A percentile compares a stretch with the other conserved stretches of the same genome.
These are phyloP conservation scores for Penicillium manginii DNA, from an alignment of 495 filamentous ascomycete species.

Conservation along the genomic window DNA sequence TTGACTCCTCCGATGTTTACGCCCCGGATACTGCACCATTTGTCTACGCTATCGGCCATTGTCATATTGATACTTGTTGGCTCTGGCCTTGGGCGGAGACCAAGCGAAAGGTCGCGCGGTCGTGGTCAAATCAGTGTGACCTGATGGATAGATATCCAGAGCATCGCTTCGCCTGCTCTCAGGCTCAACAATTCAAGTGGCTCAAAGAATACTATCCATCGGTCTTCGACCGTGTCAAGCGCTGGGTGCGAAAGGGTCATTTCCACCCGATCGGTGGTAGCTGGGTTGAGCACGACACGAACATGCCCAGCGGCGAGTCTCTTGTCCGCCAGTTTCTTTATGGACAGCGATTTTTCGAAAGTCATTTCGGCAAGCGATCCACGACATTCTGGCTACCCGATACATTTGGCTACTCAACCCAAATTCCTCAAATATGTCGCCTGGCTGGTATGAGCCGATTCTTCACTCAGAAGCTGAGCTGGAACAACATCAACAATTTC, in stretches of 20 bases:
- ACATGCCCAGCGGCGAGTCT: conserved; percentile 93
- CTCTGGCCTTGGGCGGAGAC: conserved; percentile 99
- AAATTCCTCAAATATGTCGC: conserved; percentile 90
- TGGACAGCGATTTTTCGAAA: conserved; percentile 92
- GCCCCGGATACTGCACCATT: conserved; percentile 69
- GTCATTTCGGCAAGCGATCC: conserved; percentile 85
- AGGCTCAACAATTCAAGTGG: conserved; percentile 98
- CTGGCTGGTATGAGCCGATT: conserved; percentile 93
- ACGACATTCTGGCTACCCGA: conserved; percentile 97
- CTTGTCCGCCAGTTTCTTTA: conserved; percentile 94
- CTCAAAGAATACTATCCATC: conserved; percentile 85
- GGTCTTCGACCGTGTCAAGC: conserved; percentile 86
- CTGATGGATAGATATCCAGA: conserved; percentile 94
- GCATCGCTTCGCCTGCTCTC: conserved; percentile 86
- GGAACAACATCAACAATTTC: conserved; percentile 99
- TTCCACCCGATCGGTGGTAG: conserved; percentile 97
- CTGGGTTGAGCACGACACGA: conserved; percentile 99
- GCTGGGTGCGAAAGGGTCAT: conserved; percentile 83
- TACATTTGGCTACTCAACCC: conserved; percentile 95
- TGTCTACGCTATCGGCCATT: conserved; percentile 90
- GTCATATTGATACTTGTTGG: conserved; percentile 98
- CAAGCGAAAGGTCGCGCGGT: conserved; percentile 92
- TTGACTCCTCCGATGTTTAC: conserved; percentile 86
- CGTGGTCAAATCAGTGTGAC: conserved; percentile 95
- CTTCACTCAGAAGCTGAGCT: conserved; percentile 94